A percentile compares a stretch with the other conserved stretches of the same genome.
Conservation (phyloP, 768 basidiomycete species). For the Pseudohyphozyma bogoriensis region DNA sequence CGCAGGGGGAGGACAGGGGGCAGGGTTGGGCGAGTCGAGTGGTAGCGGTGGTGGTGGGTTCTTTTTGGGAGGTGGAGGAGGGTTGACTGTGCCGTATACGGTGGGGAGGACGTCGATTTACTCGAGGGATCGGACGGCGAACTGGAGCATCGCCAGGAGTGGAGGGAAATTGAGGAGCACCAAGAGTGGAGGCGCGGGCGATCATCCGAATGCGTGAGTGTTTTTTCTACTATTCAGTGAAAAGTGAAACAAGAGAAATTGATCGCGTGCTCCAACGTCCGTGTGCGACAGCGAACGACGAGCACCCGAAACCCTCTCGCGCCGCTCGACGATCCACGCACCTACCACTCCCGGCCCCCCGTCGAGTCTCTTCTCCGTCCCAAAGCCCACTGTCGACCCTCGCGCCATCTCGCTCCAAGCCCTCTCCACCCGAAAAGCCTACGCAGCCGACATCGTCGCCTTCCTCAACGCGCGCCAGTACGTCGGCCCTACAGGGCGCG, state of each 20-base stretch:
- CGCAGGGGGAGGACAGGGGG: neutral
- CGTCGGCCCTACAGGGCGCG: too few relatives aligned
- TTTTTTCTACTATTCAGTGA: neutral
- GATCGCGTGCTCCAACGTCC: rapidly evolving
- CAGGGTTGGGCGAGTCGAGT: neutral
- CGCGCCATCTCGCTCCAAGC: neutral
- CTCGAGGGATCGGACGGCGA: constrained; percentile 10
- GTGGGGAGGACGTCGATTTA: too few relatives aligned
- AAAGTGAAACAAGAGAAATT: too few relatives aligned
- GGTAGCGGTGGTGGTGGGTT: constrained; percentile 4
- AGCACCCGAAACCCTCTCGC: constrained; percentile 17
- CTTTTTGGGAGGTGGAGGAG: constrained; percentile 20
- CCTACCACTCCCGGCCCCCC: constrained; percentile 1
- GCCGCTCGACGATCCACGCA: constrained; percentile 15
- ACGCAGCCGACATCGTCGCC: constrained; percentile 27
- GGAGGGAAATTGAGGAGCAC: too few relatives aligned
- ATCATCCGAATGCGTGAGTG: neutral
- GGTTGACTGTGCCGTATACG: neutral
- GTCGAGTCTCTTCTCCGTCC: neutral
- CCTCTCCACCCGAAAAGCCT: constrained; percentile 9
- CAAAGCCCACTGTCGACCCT: constrained; percentile 10
- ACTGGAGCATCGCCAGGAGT: too few relatives aligned
- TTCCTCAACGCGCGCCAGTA: constrained; percentile 29
- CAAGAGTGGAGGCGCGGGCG: too few relatives aligned
- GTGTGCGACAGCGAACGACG: constrained; percentile 27